Percentiles rank a stretch among this genome's conserved stretches.
Conservation (phyloP, 2,329 filamentous ascomycete genomes). For the Arthrobotrys conoides region DNA sequence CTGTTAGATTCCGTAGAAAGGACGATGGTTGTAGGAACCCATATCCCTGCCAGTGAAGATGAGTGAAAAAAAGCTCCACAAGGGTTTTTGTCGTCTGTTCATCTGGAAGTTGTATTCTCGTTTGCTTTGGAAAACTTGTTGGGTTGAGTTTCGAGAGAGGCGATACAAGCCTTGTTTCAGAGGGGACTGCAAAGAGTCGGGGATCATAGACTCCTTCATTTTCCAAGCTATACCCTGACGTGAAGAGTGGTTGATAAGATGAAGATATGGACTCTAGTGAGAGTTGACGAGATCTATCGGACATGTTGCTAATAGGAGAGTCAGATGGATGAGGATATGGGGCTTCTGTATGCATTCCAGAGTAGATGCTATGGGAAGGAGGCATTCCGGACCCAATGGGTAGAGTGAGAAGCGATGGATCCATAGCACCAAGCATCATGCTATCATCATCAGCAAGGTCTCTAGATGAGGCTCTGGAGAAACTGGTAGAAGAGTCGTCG, state of each 20-base stretch:
- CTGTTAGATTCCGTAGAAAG: conserved; percentile 50
- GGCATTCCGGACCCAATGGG: conserved; percentile 39
- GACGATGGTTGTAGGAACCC: conserved; percentile 51
- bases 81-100: conserved; percentile 45
- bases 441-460: conserved; percentile 51
- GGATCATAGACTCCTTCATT: conserved; percentile 51
- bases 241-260: conserved; percentile 51
- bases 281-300: conserved; percentile 50
- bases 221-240: conserved; percentile 51
- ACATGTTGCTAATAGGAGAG: conserved; percentile 53
- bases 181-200: conserved; percentile 27
- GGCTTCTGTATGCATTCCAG: conserved; percentile 28
- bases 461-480: conserved; percentile 56
- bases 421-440: conserved; percentile 49
- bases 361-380: conserved; percentile 34
- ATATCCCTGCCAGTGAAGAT: conserved; percentile 60
- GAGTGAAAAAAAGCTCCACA: conserved; percentile 54
- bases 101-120: conserved; percentile 56
- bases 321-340: conserved; percentile 43
- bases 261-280: conserved; percentile 55
- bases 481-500: conserved; percentile 52
- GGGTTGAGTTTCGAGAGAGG: conserved; percentile 55
- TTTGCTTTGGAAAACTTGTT: conserved; percentile 58
- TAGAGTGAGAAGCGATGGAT: conserved; percentile 46
- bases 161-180: conserved; percentile 41